Base-by-base conservation (phyloP, 495 filamentous ascomycete species). In the Talaromyces proteolyticus region DNA sequence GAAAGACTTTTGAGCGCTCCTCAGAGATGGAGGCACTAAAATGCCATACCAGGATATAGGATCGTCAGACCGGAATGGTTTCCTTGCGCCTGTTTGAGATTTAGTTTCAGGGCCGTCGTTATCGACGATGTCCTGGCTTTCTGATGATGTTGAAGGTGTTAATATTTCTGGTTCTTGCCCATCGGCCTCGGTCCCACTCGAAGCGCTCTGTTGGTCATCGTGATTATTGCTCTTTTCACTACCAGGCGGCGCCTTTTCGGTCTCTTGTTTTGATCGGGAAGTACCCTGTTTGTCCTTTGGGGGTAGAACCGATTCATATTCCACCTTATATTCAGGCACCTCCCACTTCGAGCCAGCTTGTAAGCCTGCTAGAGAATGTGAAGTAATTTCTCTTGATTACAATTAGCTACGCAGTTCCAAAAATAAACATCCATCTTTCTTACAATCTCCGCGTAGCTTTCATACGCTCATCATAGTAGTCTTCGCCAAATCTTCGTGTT, bases 391-490 rank as follows among this genome's bases (percentile, higher is more conserved):
- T 20, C 47, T 49, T 49, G 10, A 16, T 41, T 36, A 21, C n/a
- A 25, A 36, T 49, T 19, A 49, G 19, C 8, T 41, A 41, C 7
- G 16, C 18, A 2, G 1, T 5, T 41, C 14, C n/a, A 2, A 10
- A 3, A 20, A 16, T 2, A 41, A 41, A n/a, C 8, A n/a, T 39
- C 19, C 12, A 49, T n/a, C 16, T 18, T 14, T 19, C 56, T 52
- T 57, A 72, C 71, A 76, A 63, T 59, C 72, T 70, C 41, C 63
- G 57, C 1, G 63, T 72, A 14, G 86, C 83, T 52, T 84, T 80
- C 85, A 88, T 89, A 44, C 85, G 72, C 53, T 77, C 78, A 63
- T 89, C 85, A 59, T 86, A 91, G 60, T 78, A 77, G 51, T 87
- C 84, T 44, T 69, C 69, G 19, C 84, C 85, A 62, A 84, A 88